These are phyloP conservation scores for Pholiota microspora DNA, from an alignment of 768 basidiomycete genomes.

Conservation along the genomic window DNA sequence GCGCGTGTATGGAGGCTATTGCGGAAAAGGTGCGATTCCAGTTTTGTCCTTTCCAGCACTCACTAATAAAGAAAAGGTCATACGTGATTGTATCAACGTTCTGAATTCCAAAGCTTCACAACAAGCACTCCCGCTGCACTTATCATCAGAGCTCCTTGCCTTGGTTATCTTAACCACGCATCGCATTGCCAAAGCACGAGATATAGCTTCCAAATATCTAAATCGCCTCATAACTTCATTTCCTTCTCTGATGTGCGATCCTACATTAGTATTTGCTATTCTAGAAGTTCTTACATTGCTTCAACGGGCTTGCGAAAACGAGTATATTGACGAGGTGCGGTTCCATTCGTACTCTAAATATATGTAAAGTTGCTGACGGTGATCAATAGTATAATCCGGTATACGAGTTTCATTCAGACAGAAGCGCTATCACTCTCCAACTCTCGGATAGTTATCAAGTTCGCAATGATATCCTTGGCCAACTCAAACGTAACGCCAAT, in stretches of 20 bases:
- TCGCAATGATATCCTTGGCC: constrained; percentile 79
- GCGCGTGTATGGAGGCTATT: constrained; percentile 79
- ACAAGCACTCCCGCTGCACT: constrained; percentile 68
- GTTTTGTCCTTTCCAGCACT: no score
- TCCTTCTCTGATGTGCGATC: constrained; percentile 92
- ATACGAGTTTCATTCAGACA: constrained; percentile 80
- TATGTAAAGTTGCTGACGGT: neutral
- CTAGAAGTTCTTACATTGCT: constrained; percentile 90
- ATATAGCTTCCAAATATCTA: constrained; percentile 80
- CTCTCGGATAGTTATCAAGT: constrained; percentile 84
- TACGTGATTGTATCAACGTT: constrained; percentile 68
- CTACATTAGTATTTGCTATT: constrained; percentile 82
- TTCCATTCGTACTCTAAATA: neutral
- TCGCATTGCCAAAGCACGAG: constrained; percentile 76
- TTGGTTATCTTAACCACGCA: constrained; percentile 81
- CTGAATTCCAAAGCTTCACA: constrained; percentile 73
- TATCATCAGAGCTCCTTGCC: constrained; percentile 72
- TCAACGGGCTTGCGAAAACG: constrained; percentile 85
- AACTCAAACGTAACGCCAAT: constrained; percentile 70
- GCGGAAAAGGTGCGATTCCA: constrained; percentile 69
- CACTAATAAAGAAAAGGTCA: constrained; percentile 51
- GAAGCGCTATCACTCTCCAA: constrained; percentile 70
- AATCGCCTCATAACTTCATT: constrained; percentile 86
- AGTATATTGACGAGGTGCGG: constrained; percentile 85
- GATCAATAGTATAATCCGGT: constrained; percentile 78